These are phyloP conservation scores for Fraxinus americana DNA, from an alignment of 257 asterid species.

Conservation along the genomic window DNA sequence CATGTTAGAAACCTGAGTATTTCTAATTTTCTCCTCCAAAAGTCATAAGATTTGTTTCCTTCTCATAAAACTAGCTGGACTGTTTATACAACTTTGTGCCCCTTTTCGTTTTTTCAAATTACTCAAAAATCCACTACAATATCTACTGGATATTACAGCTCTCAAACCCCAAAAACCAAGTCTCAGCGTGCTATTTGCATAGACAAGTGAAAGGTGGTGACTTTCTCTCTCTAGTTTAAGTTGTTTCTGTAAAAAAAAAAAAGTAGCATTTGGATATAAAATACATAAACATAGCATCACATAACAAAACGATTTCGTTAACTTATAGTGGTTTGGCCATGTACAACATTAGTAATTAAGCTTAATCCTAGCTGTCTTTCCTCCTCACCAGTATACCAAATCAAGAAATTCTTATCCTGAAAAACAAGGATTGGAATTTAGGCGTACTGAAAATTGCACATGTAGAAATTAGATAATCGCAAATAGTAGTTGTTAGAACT, in stretches of 20 bases:
- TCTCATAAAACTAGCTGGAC: conserved; percentile 57
- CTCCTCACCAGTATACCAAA: conserved; percentile 54
- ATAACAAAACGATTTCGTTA: conserved; percentile 1
- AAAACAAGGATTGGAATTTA: conserved; percentile 4
- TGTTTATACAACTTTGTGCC: conserved; percentile 51
- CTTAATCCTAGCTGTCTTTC: conserved; percentile 48
- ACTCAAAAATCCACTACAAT: conserved; percentile 24
- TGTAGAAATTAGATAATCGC: background rate
- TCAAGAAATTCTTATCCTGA: conserved; percentile 53
- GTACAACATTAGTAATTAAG: conserved; percentile 36
- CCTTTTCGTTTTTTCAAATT: conserved; percentile 36
- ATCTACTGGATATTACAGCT: conserved; percentile 39
- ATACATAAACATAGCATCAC: background rate
- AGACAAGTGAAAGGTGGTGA: conserved; percentile 47
- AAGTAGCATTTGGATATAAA: conserved; percentile 9
- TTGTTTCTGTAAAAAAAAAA: conserved; percentile 32
- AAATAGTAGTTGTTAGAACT: background rate
- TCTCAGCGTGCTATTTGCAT: conserved; percentile 48
- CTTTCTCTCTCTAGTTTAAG: conserved; percentile 45
- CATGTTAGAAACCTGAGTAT: conserved; percentile 32
- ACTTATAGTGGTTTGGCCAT: conserved; percentile 46
- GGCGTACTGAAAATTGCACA: background rate
- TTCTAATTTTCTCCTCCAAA: conserved; percentile 27
- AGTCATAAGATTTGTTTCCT: conserved; percentile 49
- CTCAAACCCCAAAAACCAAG: conserved; percentile 42